Evolutionary conservation across 495 filamentous ascomycete species (phyloP), one percentile per base, ranked within the genome.

Genomic region (Parachaetomium inaequale): DNA sequence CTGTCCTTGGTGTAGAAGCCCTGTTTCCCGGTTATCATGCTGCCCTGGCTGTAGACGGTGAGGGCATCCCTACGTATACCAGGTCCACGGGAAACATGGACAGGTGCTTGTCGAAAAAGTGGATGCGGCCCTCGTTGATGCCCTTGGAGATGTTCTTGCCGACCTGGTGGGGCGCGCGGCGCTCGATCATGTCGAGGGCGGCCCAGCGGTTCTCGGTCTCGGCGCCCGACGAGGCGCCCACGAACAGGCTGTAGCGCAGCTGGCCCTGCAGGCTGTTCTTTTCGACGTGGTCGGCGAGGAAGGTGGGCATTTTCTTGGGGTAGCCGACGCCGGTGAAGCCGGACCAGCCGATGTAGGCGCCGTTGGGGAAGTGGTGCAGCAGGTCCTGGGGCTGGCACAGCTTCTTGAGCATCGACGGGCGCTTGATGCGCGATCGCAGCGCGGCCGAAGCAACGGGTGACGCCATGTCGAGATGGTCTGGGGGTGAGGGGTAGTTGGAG

Each of bases 181-280:
- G 83, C 78, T 91, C 88, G 66, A 95, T 95, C 92, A 96, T 96
- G 74, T 95, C 87, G 49, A 92, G 72, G 2, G 73, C 73, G 6
- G 92, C 92, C 92, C 92, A 96, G 63, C 92, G 83, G 74, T 93
- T 93, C 78, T 96, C 92, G 0, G 92, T 95, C 74, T 96, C 92
- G 23, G 92, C 89, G 12, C 92, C 92, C 26, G 89, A 90, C 1
- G 89, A 93, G 23, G 92, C 92, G 43, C 92, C 92, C 15, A 96
- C 92, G 70, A 96, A 95, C 17, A 96, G 81, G 59, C 82, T 87
- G 76, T 95, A 96, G 63, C 88, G 88, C 31, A 92, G 78, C 78
- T 95, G 78, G 25, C 91, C 92, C 72, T 96, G 85, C 1, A 96
- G 82, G 62, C 83, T 84, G 74, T 96, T 96, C 78, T 89, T 87